Evolutionary conservation across 169 alveolate species (phyloP).

Genomic region (Prorocentrum cordatum): DNA sequence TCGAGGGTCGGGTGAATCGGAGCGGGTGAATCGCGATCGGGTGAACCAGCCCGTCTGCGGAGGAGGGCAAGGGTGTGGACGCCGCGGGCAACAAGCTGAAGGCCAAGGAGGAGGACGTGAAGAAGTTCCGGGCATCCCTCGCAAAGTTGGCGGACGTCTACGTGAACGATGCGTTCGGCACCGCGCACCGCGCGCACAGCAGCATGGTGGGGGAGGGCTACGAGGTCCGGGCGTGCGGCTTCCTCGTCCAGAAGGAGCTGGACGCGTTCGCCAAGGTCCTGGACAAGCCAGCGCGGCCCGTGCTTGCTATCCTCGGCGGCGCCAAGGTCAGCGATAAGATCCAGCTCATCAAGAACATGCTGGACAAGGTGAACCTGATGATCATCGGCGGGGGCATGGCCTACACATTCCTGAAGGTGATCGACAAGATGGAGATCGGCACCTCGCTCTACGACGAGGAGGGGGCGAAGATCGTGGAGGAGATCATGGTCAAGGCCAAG

Average conservation of each 20-base stretch:
- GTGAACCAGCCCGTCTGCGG: too few species aligned
- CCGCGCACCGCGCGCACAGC: constrained; percentile 93
- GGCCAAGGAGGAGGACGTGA: constrained; percentile 74
- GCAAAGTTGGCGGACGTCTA: constrained; percentile 88
- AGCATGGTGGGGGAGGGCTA: constrained; percentile 88
- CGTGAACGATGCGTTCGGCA: constrained; percentile 96
- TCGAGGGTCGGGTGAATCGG: too few species aligned
- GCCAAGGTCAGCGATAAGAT: constrained; percentile 94
- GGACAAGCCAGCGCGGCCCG: constrained; percentile 90
- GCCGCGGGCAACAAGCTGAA: constrained; percentile 83
- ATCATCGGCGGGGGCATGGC: constrained; percentile 98
- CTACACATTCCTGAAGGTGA: constrained; percentile 86
- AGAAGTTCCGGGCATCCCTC: constrained; percentile 82
- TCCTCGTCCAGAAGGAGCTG: constrained; percentile 88
- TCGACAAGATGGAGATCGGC: constrained; percentile 86
- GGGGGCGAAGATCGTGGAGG: constrained; percentile 88
- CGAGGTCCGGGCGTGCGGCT: constrained; percentile 84
- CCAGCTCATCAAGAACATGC: constrained; percentile 85
- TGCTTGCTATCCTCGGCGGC: constrained; percentile 92
- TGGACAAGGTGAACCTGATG: constrained; percentile 87
- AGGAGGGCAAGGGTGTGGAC: constrained; percentile 89
- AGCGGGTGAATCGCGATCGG: too few species aligned
- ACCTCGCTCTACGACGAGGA: constrained; percentile 92
- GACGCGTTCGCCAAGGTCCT: constrained; percentile 89
- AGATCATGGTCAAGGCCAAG: constrained; percentile 87